Percentiles rank a stretch among this genome's conserved stretches.
Evolutionary conservation across 495 filamentous ascomycete species (phyloP).

Genomic region (Penicillium simplicissimum): DNA sequence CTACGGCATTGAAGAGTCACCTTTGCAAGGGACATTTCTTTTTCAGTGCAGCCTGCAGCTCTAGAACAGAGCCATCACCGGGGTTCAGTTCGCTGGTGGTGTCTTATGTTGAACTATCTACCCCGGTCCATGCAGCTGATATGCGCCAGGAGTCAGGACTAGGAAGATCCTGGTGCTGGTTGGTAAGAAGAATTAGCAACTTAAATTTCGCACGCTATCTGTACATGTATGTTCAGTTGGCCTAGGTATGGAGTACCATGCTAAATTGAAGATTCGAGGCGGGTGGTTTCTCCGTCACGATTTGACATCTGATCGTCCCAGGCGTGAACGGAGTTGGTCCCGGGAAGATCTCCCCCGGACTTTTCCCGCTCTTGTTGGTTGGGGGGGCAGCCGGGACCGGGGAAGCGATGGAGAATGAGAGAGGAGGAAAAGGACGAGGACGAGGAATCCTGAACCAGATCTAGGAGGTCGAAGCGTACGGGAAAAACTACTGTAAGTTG

Average conservation of each 20-base stretch:
- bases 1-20: neutral
- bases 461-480: constrained; percentile 17
- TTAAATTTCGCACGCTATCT: constrained; percentile 8
- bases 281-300: neutral
- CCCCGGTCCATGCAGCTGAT: constrained; percentile 21
- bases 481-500: neutral
- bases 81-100: neutral
- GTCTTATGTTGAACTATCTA: neutral
- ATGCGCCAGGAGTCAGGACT: constrained; percentile 10
- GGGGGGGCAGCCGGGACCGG: constrained; percentile 10
- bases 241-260: neutral
- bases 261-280: neutral
- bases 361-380: constrained; percentile 18
- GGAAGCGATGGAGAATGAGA: neutral
- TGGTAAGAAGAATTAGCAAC: constrained; percentile 25
- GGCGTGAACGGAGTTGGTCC: neutral
- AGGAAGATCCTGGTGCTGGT: constrained; percentile 12
- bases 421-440: neutral
- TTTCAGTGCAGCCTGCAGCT: neutral
- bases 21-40: neutral
- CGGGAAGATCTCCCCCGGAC: constrained; percentile 19
- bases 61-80: neutral
- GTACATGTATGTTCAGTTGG: neutral
- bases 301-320: constrained; percentile 1
- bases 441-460: neutral